Evolutionary conservation across 2,329 filamentous ascomycete genomes (phyloP).

Genomic region (Colletotrichum agaves): DNA sequence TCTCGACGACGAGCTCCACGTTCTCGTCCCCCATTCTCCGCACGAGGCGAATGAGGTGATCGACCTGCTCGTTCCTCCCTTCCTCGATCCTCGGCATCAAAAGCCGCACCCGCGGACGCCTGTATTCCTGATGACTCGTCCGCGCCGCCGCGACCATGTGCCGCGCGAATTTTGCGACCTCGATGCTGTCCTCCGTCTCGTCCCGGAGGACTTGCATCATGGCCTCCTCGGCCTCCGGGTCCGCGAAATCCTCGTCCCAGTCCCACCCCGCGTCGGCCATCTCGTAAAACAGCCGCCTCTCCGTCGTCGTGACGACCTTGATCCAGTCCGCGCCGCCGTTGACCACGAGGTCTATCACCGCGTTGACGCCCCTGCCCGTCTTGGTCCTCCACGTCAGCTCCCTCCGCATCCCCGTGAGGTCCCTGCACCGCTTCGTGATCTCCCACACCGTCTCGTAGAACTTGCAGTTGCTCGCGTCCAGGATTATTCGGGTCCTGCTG

Average conservation of each 20-base stretch:
- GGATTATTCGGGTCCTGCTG: conserved; percentile 18
- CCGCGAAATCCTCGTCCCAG: conserved; percentile 49
- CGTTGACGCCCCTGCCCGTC: conserved; percentile 1
- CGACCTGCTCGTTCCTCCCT: conserved; percentile 43
- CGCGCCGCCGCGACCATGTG: conserved; percentile 50
- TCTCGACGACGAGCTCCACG: conserved; percentile 49
- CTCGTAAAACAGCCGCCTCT: conserved; percentile 48
- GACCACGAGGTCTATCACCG: conserved; percentile 35
- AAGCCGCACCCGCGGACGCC: conserved; percentile 48
- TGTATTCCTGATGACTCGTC: conserved; percentile 50
- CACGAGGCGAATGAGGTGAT: conserved; percentile 46
- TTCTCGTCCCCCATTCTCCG: conserved; percentile 43
- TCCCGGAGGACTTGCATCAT: conserved; percentile 42
- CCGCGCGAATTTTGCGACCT: conserved; percentile 44
- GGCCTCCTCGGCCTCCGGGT: conserved; percentile 49
- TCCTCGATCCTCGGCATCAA: conserved; percentile 48
- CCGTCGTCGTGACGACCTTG: conserved; percentile 38
- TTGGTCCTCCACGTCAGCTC: conserved; percentile 28
- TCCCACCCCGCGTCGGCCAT: conserved; percentile 55
- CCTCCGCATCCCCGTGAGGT: conserved; percentile 29
- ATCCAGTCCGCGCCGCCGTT: conserved; percentile 36
- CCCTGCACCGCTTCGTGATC: conserved; percentile 33
- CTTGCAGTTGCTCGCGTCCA: conserved; percentile 37
- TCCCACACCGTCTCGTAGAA: conserved; percentile 38
- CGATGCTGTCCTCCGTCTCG: conserved; percentile 35